Conservation (phyloP, 2,329 filamentous ascomycete species). For the Ophiocordyceps sinensis region DNA sequence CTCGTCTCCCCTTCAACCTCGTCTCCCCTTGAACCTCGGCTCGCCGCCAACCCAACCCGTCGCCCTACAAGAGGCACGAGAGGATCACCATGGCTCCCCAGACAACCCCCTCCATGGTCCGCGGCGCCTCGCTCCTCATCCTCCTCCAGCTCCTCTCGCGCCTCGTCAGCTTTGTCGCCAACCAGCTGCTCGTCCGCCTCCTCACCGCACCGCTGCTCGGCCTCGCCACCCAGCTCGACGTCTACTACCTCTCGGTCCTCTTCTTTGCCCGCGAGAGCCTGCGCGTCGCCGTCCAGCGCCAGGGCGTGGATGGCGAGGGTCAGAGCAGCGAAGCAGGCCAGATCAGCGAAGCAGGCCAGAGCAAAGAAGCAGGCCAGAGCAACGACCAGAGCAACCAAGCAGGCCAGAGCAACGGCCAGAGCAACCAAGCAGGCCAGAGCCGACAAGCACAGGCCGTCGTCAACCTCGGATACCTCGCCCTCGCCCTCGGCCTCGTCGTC, state of each 20-base stretch:
- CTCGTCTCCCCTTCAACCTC: too few species aligned
- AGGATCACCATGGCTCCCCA: neutral
- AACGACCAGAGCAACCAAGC: constrained; percentile 1
- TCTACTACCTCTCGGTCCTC: constrained; percentile 84
- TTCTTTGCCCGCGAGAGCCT: constrained; percentile 90
- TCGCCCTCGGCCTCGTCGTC: constrained; percentile 52
- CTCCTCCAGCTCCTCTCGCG: constrained; percentile 78
- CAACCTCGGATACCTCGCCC: constrained; percentile 74
- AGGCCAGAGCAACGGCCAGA: neutral
- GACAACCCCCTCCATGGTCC: constrained; percentile 24
- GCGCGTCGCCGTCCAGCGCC: constrained; percentile 79
- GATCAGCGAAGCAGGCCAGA: neutral
- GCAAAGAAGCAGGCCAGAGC: too few species aligned
- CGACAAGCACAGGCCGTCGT: constrained; percentile 58
- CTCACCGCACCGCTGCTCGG: constrained; percentile 76
- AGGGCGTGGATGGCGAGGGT: constrained; percentile 18
- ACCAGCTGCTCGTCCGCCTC: constrained; percentile 79
- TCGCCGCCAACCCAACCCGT: neutral
- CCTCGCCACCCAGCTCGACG: constrained; percentile 76
- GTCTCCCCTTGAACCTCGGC: too few species aligned
- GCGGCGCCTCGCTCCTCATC: constrained; percentile 75
- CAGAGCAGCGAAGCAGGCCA: neutral
- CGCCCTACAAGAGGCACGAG: neutral
- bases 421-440: neutral
- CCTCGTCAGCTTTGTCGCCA: constrained; percentile 76